Base-by-base conservation (phyloP, 1,284 basidiomycete species). In the Rhizopogon hawkerae region DNA sequence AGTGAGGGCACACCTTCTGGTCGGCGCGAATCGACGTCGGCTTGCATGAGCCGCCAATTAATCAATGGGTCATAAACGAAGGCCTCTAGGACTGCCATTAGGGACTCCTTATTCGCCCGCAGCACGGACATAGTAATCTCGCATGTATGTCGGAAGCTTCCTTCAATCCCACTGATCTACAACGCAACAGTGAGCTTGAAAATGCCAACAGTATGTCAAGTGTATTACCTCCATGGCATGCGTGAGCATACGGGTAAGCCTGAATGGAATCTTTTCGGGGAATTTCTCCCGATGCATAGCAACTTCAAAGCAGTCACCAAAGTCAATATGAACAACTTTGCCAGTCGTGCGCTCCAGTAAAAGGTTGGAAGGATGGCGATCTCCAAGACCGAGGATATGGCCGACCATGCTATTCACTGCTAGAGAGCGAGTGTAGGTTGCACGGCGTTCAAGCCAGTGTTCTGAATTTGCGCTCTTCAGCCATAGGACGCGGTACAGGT, bases 231-330 rank as follows among this genome's bases (percentile, higher is more conserved):
- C 96, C 96, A 99, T 98, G 2, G 96, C 96, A 66, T 97, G 92
- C 26, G 93, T 96, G 51, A 99, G 77, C 96, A 99, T 98, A 57
- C 96, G 78, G 9, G 96, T 99, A 56, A 99, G 76, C 42, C 96
- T 82, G 84, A 99, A 99, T 0, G 96, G 96, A 48, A 99, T 93
- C 68, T 91, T 96, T 71, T 99, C 96, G 0, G 96, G 96, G 76
- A 95, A 98, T 72, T 98, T 99, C 70, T 98, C 92, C 58, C 94
- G 85, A 58, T 90, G 86, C 86, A 94, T 92, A 13, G 92, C 91
- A 41, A 94, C 83, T 68, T 94, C 92, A 67, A 94, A 94, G 62
- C 92, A 94, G 64, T 95, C 92, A 41, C 92, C 92, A 60, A 98
- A 98, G 69, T 98, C 96, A 57, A 98, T 97, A 64, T 99, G 83